These are phyloP conservation scores for Martiniozyma asiatica DNA, from an alignment of 1,139 yeast species.

Conservation along the genomic window DNA sequence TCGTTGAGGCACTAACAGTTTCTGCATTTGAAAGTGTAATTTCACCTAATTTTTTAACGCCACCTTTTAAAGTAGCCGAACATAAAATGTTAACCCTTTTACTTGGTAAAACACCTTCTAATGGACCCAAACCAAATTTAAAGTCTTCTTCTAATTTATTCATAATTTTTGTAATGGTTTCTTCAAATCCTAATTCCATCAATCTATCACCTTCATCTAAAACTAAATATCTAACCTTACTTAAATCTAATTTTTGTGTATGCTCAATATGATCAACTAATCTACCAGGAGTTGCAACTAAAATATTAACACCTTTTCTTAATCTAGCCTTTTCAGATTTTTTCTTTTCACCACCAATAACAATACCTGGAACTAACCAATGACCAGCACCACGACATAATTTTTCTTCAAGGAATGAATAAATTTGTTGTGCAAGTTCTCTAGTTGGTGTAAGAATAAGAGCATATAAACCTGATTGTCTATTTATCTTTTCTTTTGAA, in stretches of 20 bases:
- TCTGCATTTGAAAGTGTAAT: constrained; percentile 34
- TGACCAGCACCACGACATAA: constrained; percentile 57
- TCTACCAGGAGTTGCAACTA: constrained; percentile 90
- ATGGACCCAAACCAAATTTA: constrained; percentile 28
- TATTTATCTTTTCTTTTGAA: constrained; percentile 31
- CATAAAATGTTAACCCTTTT: constrained; percentile 71
- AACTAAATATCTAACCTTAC: constrained; percentile 70
- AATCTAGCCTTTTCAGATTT: constrained; percentile 85
- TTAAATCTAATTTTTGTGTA: constrained; percentile 60
- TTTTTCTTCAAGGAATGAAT: constrained; percentile 56
- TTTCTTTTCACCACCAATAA: constrained; percentile 91
- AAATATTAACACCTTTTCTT: constrained; percentile 77
- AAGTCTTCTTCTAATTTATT: constrained; percentile 38
- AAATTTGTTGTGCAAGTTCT: constrained; percentile 88
- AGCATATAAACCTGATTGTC: constrained; percentile 84
- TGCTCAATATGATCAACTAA: constrained; percentile 86
- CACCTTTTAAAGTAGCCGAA: constrained; percentile 85
- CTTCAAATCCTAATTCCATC: constrained; percentile 93
- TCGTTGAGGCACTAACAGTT: constrained; percentile 31
- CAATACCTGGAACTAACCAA: constrained; percentile 81
- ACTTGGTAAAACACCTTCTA: constrained; percentile 49
- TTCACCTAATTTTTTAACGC: constrained; percentile 71
- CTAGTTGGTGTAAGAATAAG: constrained; percentile 84
- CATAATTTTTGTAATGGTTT: constrained; percentile 71
- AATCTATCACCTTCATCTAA: constrained; percentile 93